Evolutionary conservation across 2,329 filamentous ascomycete genomes (phyloP).

Genomic region (Phyllosticta ampelicida): DNA sequence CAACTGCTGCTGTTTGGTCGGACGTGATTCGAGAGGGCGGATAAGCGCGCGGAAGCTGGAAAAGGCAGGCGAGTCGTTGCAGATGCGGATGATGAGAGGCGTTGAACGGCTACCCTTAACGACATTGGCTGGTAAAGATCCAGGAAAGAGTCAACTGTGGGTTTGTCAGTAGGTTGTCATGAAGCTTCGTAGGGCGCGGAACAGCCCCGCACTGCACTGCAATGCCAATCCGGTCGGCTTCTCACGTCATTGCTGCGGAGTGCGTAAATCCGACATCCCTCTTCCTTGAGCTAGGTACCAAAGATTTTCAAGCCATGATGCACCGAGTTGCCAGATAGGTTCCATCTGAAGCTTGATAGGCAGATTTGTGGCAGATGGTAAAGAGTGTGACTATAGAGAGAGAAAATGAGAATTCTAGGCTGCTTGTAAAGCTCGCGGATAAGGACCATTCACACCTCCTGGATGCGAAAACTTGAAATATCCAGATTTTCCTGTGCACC

Average conservation of each 20-base stretch:
- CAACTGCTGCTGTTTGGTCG: neutral
- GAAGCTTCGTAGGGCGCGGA: conserved; percentile 1
- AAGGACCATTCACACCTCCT: too few relatives aligned
- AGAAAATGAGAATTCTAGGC: too few relatives aligned
- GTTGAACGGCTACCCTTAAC: neutral
- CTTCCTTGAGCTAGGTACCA: too few relatives aligned
- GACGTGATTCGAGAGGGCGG: conserved; percentile 1
- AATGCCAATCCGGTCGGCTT: neutral
- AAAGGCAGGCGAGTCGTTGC: neutral
- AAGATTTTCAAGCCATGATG: too few relatives aligned
- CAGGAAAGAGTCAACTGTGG: neutral
- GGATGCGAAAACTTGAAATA: too few relatives aligned
- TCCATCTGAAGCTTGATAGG: too few relatives aligned
- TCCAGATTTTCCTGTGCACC: too few relatives aligned
- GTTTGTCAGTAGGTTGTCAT: neutral
- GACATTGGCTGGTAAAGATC: neutral
- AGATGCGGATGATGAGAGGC: neutral
- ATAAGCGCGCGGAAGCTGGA: neutral
- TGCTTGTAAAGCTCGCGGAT: too few relatives aligned
- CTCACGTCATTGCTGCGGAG: conserved; percentile 6
- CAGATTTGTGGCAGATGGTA: too few relatives aligned
- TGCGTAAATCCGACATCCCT: conserved; percentile 3
- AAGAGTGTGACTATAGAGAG: too few relatives aligned
- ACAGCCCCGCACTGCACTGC: conserved; percentile 3
- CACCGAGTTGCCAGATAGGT: too few relatives aligned